These are phyloP conservation scores for Rhizopus delemar DNA, from an alignment of 371 early-diverging fungal genomes.

Conservation along the genomic window DNA sequence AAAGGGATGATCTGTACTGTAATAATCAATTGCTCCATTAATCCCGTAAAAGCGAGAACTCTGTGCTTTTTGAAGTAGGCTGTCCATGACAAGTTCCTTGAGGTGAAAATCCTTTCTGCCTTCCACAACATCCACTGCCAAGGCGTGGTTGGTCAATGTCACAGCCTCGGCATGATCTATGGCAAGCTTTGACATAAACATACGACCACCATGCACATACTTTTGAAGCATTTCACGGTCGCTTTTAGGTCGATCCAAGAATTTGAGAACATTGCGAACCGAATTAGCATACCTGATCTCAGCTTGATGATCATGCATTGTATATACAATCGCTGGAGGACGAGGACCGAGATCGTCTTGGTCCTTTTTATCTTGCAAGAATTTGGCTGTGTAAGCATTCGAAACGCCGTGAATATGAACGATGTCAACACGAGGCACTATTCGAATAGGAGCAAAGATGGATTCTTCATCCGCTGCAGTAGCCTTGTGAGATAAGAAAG, in stretches of 20 bases:
- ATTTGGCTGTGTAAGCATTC: slow-evolving; percentile 56
- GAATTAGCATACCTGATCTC: slow-evolving; percentile 62
- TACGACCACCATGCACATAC: slow-evolving; percentile 57
- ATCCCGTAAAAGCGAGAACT: slow-evolving; percentile 59
- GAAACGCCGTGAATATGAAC: slow-evolving; percentile 69
- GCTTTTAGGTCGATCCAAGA: slow-evolving; percentile 27
- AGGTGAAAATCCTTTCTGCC: slow-evolving; percentile 60
- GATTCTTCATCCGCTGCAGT: slow-evolving; percentile 57
- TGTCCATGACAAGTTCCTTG: slow-evolving; percentile 64
- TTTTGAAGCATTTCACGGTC: slow-evolving; percentile 22
- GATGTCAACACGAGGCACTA: slow-evolving; percentile 48
- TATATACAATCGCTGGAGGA: slow-evolving; percentile 64
- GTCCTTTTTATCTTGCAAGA: slow-evolving; percentile 34
- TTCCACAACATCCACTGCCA: slow-evolving; percentile 65
- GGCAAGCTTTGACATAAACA: slow-evolving; percentile 61
- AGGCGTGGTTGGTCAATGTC: slow-evolving; percentile 54
- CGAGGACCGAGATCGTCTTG: slow-evolving; percentile 33
- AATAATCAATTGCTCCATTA: slow-evolving; percentile 62
- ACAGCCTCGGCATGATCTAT: slow-evolving; percentile 62
- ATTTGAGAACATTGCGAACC: slow-evolving; percentile 53
- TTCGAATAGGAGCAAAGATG: slow-evolving; percentile 46
- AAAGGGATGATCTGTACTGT: slow-evolving; percentile 55
- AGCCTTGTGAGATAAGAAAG: slow-evolving; percentile 52
- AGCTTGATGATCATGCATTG: slow-evolving; percentile 66
- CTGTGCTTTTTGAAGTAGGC: slow-evolving; percentile 54